Evolutionary conservation across 345 rosid genomes (phyloP).

Genomic region (Litchi chinensis): DNA sequence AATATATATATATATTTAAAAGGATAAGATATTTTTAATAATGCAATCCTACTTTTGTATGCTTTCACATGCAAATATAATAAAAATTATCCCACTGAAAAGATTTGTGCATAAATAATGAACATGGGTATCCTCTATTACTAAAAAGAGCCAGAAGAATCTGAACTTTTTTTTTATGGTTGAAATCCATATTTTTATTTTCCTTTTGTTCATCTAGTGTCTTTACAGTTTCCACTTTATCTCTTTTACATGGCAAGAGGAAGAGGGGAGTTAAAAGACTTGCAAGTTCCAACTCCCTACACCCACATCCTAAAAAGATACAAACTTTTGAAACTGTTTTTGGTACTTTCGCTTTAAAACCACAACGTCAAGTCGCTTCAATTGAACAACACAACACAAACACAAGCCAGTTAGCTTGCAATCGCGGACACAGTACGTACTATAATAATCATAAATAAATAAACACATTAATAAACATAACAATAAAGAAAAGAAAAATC

Average conservation of each 20-base stretch:
- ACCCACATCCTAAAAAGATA: background rate
- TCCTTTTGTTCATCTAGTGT: too few species aligned
- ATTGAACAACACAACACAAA: background rate
- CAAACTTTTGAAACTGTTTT: slow-evolving; percentile 17
- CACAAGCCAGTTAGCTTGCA: background rate
- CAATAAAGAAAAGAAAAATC: background rate
- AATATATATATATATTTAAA: too few species aligned
- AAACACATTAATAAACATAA: background rate
- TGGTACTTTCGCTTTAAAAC: slow-evolving; percentile 14
- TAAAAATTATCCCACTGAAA: background rate
- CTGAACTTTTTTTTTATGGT: background rate
- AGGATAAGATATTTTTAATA: too few species aligned
- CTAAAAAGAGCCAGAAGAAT: background rate
- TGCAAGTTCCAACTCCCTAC: too few species aligned
- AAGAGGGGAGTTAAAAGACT: too few species aligned
- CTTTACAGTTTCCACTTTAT: background rate
- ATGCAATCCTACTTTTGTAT: background rate
- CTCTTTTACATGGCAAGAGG: background rate
- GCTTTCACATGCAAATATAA: background rate
- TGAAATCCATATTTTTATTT: background rate
- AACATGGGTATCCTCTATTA: background rate
- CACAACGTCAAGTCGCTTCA: slow-evolving; percentile 15
- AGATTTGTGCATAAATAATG: background rate
- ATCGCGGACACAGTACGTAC: background rate
- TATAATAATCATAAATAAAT: background rate